Evolutionary conservation across 169 alveolate species (phyloP).

Genomic region (Ichthyophthirius multifiliis): DNA sequence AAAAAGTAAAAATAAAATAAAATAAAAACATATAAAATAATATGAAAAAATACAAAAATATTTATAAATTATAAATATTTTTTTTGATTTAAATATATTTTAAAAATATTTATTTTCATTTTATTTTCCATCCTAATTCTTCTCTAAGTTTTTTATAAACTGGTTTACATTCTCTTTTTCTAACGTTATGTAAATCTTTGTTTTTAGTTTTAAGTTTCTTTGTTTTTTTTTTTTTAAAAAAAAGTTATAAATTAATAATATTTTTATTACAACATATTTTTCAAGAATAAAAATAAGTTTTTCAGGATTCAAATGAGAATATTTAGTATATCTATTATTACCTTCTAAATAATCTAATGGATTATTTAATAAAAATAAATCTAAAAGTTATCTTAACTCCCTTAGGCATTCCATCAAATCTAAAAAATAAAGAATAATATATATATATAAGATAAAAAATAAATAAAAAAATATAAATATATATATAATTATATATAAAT

Average conservation of each 20-base stretch:
- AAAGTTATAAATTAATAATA: background rate
- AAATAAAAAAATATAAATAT: too few species aligned
- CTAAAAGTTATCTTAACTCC: background rate
- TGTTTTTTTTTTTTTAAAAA: background rate
- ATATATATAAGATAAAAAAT: background rate
- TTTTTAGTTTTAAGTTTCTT: background rate
- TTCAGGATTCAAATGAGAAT: background rate
- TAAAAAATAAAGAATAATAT: background rate
- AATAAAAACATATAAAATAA: too few species aligned
- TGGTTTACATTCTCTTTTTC: background rate
- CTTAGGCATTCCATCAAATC: background rate
- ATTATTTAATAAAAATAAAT: background rate
- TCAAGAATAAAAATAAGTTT: background rate
- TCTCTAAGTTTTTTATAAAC: background rate
- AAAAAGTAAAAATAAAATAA: too few species aligned
- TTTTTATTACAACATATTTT: slow-evolving; percentile 1
- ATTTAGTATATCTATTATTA: background rate
- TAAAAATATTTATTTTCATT: too few species aligned
- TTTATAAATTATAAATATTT: too few species aligned
- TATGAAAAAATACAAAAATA: too few species aligned
- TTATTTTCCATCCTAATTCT: too few species aligned
- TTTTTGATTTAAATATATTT: too few species aligned
- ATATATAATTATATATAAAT: too few species aligned
- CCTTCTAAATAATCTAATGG: slow-evolving; percentile 1
- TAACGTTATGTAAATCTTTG: background rate